phyloP scores from a whole-genome alignment of 306 rosid species.

The Mimosa bimucronata region DNA sequence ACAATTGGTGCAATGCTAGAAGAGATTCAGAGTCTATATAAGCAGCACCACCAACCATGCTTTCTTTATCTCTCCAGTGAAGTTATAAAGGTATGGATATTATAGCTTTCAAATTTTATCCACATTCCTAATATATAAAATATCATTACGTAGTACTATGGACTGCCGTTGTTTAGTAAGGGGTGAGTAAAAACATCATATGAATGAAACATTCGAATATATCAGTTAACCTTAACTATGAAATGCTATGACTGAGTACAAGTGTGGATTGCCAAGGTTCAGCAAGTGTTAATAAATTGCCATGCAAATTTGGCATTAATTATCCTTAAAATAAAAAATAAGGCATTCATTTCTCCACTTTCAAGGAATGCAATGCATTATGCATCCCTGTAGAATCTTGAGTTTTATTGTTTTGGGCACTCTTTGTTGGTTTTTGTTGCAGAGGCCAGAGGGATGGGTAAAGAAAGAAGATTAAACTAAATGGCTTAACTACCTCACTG shows the following conservation, averaged over 20 bases:
- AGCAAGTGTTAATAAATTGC: too few species aligned
- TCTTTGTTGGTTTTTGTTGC: too few species aligned
- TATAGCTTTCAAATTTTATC: conserved; percentile 9
- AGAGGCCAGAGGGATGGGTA: too few species aligned
- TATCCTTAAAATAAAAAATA: too few species aligned
- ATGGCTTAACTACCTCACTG: too few species aligned
- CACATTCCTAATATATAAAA: not conserved
- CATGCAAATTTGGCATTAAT: not conserved
- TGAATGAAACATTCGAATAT: not conserved
- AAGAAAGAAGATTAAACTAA: too few species aligned
- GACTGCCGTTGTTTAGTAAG: not conserved
- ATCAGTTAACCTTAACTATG: not conserved
- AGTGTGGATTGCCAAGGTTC: not conserved
- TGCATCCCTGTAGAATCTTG: too few species aligned
- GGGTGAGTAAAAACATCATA: not conserved
- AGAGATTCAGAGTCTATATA: conserved; percentile 91
- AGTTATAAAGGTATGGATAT: conserved; percentile 84
- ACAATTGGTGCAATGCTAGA: conserved; percentile 98
- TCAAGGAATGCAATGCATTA: too few species aligned
- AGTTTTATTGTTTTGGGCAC: too few species aligned
- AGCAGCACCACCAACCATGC: conserved; percentile 96
- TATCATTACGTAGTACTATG: not conserved
- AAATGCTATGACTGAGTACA: not conserved
- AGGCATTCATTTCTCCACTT: too few species aligned
- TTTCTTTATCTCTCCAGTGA: conserved; percentile 98